These are phyloP conservation scores for Udeniomyces megalosporus DNA, from an alignment of 768 basidiomycete species.

Conservation along the genomic window DNA sequence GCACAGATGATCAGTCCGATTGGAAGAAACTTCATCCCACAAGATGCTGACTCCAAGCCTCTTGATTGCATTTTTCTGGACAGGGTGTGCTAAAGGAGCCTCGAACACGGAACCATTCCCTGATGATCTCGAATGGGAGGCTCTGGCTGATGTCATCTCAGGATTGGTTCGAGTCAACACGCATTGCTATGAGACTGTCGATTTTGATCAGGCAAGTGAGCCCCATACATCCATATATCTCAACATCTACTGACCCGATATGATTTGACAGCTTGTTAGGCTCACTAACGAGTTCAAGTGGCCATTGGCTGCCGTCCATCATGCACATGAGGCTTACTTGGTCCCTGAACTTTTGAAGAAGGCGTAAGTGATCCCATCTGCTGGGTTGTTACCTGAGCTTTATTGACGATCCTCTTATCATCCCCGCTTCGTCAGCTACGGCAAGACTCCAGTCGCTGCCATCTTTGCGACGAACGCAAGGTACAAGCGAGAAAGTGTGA, in stretches of 20 bases:
- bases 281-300: conserved; percentile 62
- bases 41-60: too few species aligned
- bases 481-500: conserved; percentile 51
- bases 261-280: too few species aligned
- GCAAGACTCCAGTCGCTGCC: conserved; percentile 28
- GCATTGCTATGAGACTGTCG: conserved; percentile 1
- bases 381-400: too few species aligned
- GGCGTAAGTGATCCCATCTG: too few species aligned
- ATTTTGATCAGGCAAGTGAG: conserved; percentile 24
- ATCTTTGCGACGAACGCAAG: conserved; percentile 33
- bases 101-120: conserved; percentile 33
- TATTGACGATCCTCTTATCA: too few species aligned
- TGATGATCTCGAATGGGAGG: conserved; percentile 41
- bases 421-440: too few species aligned
- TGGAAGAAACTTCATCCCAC: too few species aligned
- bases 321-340: conserved; percentile 63
- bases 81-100: conserved; percentile 3
- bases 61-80: too few species aligned
- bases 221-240: too few species aligned
- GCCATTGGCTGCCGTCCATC: conserved; percentile 26
- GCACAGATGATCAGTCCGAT: too few species aligned
- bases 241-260: too few species aligned
- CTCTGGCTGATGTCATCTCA: conserved; percentile 51
- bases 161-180: conserved; percentile 53
- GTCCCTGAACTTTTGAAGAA: conserved; percentile 58